phyloP scores from a whole-genome alignment of 169 alveolate genomes.

The Plasmodium vivax region DNA sequence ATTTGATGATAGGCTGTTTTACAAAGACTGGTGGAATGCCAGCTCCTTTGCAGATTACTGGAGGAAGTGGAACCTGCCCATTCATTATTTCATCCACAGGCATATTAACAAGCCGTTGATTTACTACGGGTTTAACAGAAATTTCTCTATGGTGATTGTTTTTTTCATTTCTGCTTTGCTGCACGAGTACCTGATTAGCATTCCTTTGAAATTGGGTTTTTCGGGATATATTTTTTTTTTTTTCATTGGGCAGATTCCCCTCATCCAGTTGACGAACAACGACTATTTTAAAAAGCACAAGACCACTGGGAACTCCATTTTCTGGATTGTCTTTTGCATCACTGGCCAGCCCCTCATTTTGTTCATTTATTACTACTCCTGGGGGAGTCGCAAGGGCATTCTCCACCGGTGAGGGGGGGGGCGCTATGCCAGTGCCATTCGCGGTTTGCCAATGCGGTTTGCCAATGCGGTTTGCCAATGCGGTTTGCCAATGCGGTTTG shows the following conservation, averaged over 20 bases:
- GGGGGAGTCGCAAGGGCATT: slow-evolving; percentile 57
- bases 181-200: slow-evolving; percentile 91
- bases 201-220: slow-evolving; percentile 93
- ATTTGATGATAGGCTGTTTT: slow-evolving; percentile 95
- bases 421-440: too few relatives aligned
- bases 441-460: too few relatives aligned
- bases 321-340: slow-evolving; percentile 94
- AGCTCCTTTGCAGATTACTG: slow-evolving; percentile 93
- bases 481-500: too few relatives aligned
- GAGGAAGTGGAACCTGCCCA: slow-evolving; percentile 96
- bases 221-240: slow-evolving; percentile 90
- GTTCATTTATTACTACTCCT: slow-evolving; percentile 80
- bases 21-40: slow-evolving; percentile 97
- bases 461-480: too few relatives aligned
- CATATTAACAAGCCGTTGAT: slow-evolving; percentile 94
- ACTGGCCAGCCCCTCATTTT: slow-evolving; percentile 95
- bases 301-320: slow-evolving; percentile 90
- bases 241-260: slow-evolving; percentile 82
- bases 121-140: slow-evolving; percentile 86
- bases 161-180: slow-evolving; percentile 90
- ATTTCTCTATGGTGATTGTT: slow-evolving; percentile 82
- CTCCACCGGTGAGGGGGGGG: not conserved
- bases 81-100: slow-evolving; percentile 92
- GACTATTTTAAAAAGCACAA: slow-evolving; percentile 84
- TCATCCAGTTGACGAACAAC: slow-evolving; percentile 80